Conservation (phyloP, 805 yeast species). For the Saccharomycopsis schoenii region DNA sequence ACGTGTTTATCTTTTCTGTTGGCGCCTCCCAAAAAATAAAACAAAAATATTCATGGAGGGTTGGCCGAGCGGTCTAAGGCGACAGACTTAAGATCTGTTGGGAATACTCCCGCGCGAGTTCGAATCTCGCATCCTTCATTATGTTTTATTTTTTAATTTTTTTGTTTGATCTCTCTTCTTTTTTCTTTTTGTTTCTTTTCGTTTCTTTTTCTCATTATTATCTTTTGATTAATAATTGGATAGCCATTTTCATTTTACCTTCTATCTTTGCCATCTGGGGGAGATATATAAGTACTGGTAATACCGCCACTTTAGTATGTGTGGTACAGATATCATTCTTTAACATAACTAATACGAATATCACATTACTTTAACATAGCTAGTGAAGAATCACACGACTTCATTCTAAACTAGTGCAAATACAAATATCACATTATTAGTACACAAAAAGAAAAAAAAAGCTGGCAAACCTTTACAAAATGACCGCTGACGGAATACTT, state of each 20-base stretch:
- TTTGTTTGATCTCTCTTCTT: background rate
- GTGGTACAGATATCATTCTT: too few species aligned
- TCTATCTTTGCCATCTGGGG: too few species aligned
- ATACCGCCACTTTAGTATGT: too few species aligned
- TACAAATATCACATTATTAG: too few species aligned
- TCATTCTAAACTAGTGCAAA: too few species aligned
- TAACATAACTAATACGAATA: too few species aligned
- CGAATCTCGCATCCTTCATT: slow-evolving; percentile 26
- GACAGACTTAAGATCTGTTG: slow-evolving; percentile 27
- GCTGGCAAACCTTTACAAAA: background rate
- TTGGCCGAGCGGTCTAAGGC: slow-evolving; percentile 29
- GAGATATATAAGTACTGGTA: too few species aligned
- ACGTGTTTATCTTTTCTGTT: background rate
- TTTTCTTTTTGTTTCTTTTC: background rate
- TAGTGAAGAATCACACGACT: too few species aligned
- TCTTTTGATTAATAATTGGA: too few species aligned
- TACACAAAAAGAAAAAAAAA: background rate
- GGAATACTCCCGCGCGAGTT: slow-evolving; percentile 27
- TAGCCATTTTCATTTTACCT: too few species aligned
- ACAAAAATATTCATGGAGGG: slow-evolving; percentile 18
- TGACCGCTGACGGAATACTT: slow-evolving; percentile 27
- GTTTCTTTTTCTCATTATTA: background rate
- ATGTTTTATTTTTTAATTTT: slow-evolving; percentile 16
- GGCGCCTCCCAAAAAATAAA: too few species aligned
- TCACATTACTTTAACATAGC: too few species aligned